phyloP scores from a whole-genome alignment of 768 basidiomycete species.

The Rhodocollybia butyracea region DNA sequence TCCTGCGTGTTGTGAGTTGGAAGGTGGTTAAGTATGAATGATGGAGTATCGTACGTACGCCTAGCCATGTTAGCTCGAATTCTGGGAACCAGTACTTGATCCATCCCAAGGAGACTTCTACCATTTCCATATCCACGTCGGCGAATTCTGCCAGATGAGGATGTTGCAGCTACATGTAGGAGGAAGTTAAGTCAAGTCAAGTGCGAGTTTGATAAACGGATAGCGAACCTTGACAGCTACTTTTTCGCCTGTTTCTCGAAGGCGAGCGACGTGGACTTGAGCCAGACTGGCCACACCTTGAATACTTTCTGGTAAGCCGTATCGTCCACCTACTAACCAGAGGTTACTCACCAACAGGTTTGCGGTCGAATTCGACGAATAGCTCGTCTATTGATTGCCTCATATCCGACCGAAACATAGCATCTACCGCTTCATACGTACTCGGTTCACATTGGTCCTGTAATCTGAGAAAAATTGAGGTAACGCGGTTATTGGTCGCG shows the following conservation, averaged over 20 bases:
- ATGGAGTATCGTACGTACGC: constrained; percentile 34
- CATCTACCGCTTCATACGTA: constrained; percentile 70
- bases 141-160: constrained; percentile 92
- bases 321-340: too few relatives aligned
- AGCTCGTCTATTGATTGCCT: constrained; percentile 66
- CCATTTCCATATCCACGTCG: constrained; percentile 86
- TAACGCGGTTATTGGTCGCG: constrained; percentile 56
- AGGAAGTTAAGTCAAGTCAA: constrained; percentile 5
- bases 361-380: constrained; percentile 82
- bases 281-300: constrained; percentile 93
- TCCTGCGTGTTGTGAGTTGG: constrained; percentile 51
- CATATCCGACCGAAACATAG: constrained; percentile 77
- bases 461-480: constrained; percentile 28
- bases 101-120: constrained; percentile 73
- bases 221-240: constrained; percentile 81
- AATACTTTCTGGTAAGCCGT: too few relatives aligned
- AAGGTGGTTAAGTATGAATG: not conserved
- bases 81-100: constrained; percentile 93
- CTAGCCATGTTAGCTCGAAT: constrained; percentile 93
- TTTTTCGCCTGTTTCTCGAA: constrained; percentile 63
- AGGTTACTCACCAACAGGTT: constrained; percentile 94
- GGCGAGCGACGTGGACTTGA: constrained; percentile 86
- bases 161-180: constrained; percentile 65
- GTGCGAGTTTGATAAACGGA: not conserved
- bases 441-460: constrained; percentile 96